Evolutionary conservation across 345 rosid species (phyloP).

Genomic region (sweet orange (Citrus sinensis)): DNA sequence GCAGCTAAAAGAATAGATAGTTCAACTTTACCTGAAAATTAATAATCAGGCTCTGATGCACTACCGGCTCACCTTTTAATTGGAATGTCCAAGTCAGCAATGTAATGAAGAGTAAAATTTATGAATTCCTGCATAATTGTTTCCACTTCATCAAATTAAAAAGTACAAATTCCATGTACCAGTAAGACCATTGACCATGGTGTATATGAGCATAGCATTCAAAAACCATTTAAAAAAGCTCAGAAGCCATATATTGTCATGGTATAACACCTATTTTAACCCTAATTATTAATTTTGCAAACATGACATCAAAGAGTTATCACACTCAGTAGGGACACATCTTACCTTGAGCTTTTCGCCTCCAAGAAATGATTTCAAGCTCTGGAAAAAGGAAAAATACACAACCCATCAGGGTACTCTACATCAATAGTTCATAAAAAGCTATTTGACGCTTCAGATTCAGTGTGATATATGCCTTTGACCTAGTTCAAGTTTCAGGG

Average conservation of each 20-base stretch:
- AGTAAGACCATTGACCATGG: not conserved
- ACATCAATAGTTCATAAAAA: not conserved
- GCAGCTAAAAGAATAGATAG: not conserved
- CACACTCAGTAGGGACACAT: not conserved
- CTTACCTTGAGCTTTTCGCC: slow-evolving; percentile 83
- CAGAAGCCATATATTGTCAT: not conserved
- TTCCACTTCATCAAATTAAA: slow-evolving; percentile 9
- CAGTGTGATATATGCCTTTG: not conserved
- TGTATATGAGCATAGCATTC: not conserved
- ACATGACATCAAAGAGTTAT: slow-evolving; percentile 3
- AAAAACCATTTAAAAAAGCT: not conserved
- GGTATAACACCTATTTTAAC: not conserved
- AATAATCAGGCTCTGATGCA: not conserved
- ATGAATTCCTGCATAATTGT: slow-evolving; percentile 72
- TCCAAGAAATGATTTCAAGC: slow-evolving; percentile 85
- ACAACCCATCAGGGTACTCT: slow-evolving; percentile 16
- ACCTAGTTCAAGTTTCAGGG: not conserved
- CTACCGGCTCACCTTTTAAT: slow-evolving; percentile 61
- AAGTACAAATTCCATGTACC: not conserved
- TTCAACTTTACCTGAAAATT: slow-evolving; percentile 1
- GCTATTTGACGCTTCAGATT: not conserved
- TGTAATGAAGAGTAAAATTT: slow-evolving; percentile 77
- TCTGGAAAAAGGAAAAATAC: slow-evolving; percentile 40
- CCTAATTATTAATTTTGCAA: not conserved
- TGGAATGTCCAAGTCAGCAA: slow-evolving; percentile 97